A percentile compares a stretch with the other conserved stretches of the same genome.
These are phyloP conservation scores for Smittium mucronatum DNA, from an alignment of 371 early-diverging fungal genomes.

Conservation along the genomic window DNA sequence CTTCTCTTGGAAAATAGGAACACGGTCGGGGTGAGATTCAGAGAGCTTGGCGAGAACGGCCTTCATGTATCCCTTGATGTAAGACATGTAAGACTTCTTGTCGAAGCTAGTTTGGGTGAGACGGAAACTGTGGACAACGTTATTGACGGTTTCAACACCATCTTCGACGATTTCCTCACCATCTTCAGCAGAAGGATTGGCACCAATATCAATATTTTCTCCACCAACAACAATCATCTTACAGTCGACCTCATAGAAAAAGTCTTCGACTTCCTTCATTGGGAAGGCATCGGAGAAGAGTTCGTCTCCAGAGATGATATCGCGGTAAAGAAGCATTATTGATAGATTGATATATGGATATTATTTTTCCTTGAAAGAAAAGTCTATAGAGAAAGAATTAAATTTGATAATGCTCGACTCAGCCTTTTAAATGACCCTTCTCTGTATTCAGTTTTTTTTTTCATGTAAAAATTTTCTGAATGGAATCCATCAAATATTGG, in stretches of 20 bases:
- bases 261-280: constrained; percentile 50
- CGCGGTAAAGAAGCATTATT: constrained; percentile 3
- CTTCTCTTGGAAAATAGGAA: constrained; percentile 52
- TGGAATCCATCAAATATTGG: too few species aligned
- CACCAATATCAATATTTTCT: constrained; percentile 77
- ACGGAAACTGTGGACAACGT: constrained; percentile 74
- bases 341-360: not conserved
- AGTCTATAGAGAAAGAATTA: not conserved
- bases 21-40: constrained; percentile 52
- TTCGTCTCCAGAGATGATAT: constrained; percentile 59
- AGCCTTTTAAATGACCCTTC: too few species aligned
- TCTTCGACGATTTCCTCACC: constrained; percentile 44
- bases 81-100: constrained; percentile 81
- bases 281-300: constrained; percentile 81
- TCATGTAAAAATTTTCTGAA: too few species aligned
- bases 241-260: constrained; percentile 71
- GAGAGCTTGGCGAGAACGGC: constrained; percentile 45
- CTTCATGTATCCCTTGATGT: constrained; percentile 92
- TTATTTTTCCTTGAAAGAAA: not conserved
- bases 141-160: constrained; percentile 53
- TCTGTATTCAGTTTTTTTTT: too few species aligned
- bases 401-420: too few species aligned
- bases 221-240: constrained; percentile 53
- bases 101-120: constrained; percentile 64
- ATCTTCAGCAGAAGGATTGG: constrained; percentile 87